phyloP scores from a whole-genome alignment of 1,139 yeast genomes.

The Protomyces macrosporus region DNA sequence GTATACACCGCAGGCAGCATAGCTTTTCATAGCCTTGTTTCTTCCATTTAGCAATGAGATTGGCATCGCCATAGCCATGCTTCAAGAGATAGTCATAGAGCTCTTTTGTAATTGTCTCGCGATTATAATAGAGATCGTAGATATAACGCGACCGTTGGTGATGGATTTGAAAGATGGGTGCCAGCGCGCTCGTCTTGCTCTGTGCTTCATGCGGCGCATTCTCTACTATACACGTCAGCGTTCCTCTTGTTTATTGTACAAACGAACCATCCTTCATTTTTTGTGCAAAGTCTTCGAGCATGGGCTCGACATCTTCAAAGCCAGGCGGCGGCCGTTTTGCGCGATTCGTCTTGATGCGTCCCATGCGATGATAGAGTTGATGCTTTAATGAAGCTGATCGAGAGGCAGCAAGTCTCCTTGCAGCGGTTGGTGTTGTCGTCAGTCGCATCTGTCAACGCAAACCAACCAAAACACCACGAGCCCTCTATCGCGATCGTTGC shows the following conservation, averaged over 20 bases:
- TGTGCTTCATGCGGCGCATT: constrained; percentile 36
- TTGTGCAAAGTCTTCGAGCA: constrained; percentile 56
- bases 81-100: constrained; percentile 73
- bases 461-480: too few relatives aligned
- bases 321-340: constrained; percentile 45
- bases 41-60: constrained; percentile 60
- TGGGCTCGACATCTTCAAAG: constrained; percentile 63
- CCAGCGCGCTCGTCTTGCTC: constrained; percentile 52
- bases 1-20: constrained; percentile 78
- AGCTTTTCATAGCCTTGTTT: constrained; percentile 68
- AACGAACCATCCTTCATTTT: constrained; percentile 50
- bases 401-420: too few relatives aligned
- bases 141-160: constrained; percentile 75
- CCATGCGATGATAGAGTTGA: background rate
- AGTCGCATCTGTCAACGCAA: too few relatives aligned
- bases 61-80: constrained; percentile 62
- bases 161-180: constrained; percentile 65
- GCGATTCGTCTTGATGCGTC: constrained; percentile 18
- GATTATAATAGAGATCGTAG: constrained; percentile 65
- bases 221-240: constrained; percentile 9
- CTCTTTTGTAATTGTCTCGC: constrained; percentile 59
- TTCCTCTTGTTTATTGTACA: constrained; percentile 39
- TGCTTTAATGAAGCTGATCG: too few relatives aligned
- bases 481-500: background rate
- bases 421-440: too few relatives aligned